These are phyloP conservation scores for Adenanthera pavonina DNA, from an alignment of 306 rosid species.

Conservation along the genomic window DNA sequence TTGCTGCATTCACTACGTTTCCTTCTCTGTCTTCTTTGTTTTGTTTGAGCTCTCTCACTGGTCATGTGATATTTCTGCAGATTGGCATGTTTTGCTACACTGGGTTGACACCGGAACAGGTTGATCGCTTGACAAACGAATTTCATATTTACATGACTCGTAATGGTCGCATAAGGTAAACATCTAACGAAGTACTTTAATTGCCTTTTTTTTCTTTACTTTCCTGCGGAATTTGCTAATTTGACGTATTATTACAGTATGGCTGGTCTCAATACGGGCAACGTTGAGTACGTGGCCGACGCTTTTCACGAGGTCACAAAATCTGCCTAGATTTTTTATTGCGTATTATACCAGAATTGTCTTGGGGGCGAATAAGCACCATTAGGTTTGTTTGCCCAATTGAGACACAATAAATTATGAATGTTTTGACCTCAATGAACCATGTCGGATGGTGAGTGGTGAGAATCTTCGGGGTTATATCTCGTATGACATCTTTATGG, in stretches of 20 bases:
- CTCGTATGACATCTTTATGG: not conserved
- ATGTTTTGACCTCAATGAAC: not conserved
- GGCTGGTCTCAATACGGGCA: conserved; percentile 91
- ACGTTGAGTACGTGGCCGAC: conserved; percentile 81
- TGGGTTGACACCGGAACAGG: conserved; percentile 92
- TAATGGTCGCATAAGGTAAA: conserved; percentile 91
- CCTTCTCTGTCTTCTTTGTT: not conserved
- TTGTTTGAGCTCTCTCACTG: conserved; percentile 13
- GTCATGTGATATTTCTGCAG: conserved; percentile 43
- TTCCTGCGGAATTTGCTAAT: not conserved
- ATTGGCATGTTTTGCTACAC: conserved; percentile 98
- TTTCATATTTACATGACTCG: conserved; percentile 93
- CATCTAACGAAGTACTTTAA: not conserved
- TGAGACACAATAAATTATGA: conserved; percentile 26
- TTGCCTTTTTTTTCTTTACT: not conserved
- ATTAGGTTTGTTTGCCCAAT: conserved; percentile 2
- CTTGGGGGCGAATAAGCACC: conserved; percentile 9
- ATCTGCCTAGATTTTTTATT: conserved; percentile 48
- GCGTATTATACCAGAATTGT: not conserved
- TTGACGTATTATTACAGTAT: conserved; percentile 57
- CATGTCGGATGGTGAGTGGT: not conserved
- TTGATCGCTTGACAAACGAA: conserved; percentile 82
- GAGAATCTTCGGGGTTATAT: not conserved
- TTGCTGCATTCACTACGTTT: conserved; percentile 1
- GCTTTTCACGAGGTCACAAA: conserved; percentile 91